phyloP scores from a whole-genome alignment of 768 basidiomycete genomes.

The Lactarius deliciosus region DNA sequence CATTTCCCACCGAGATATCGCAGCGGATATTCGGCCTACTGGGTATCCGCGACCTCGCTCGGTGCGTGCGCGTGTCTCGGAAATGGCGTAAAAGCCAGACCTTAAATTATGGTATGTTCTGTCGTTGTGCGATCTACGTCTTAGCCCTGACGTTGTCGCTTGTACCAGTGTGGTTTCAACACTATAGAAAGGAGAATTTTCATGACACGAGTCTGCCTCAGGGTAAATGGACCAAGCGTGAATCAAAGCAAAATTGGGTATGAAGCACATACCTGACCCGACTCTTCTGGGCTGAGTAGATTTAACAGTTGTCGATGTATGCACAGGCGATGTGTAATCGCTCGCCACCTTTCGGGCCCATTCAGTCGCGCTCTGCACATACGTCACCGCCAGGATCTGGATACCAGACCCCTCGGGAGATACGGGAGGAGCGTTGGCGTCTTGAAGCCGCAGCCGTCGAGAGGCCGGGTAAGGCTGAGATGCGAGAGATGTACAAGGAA shows the following conservation, averaged over 20 bases:
- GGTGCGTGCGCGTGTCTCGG: conserved; percentile 76
- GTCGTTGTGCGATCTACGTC: neutral
- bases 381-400: conserved; percentile 53
- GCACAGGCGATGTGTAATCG: conserved; percentile 31
- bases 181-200: conserved; percentile 85
- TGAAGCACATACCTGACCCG: conserved; percentile 30
- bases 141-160: conserved; percentile 1
- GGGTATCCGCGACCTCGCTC: conserved; percentile 62
- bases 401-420: conserved; percentile 74
- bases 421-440: conserved; percentile 76
- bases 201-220: conserved; percentile 74
- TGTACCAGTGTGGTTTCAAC: conserved; percentile 85
- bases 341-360: conserved; percentile 41
- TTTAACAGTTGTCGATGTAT: conserved; percentile 6
- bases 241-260: conserved; percentile 94
- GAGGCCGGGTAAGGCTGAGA: conserved; percentile 74
- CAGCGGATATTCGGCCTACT: conserved; percentile 74
- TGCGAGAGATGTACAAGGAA: conserved; percentile 91
- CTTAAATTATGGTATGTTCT: conserved; percentile 75
- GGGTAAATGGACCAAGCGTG: conserved; percentile 89
- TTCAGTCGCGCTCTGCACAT: conserved; percentile 43
- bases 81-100: conserved; percentile 91
- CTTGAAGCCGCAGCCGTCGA: conserved; percentile 50
- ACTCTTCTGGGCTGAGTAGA: neutral
- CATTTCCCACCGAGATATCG: conserved; percentile 76